These are phyloP conservation scores for Neofusicoccum parvum DNA, from an alignment of 2,329 filamentous ascomycete species.

Conservation along the genomic window DNA sequence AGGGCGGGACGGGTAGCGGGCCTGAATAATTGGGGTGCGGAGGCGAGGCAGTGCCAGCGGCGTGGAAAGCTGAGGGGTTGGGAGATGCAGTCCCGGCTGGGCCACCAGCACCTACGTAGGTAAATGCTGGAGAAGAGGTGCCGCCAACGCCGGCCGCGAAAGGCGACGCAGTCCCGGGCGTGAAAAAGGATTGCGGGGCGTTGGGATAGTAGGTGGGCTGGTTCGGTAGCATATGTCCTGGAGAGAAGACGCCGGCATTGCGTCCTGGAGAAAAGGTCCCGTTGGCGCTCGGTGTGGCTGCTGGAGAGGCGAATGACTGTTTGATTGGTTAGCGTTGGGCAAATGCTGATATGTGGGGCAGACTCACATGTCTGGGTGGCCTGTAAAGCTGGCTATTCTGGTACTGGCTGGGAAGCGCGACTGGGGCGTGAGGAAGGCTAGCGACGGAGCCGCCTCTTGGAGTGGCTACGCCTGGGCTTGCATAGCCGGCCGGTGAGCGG, in stretches of 20 bases:
- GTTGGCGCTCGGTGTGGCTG: neutral
- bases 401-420: constrained; percentile 3
- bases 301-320: neutral
- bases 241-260: neutral
- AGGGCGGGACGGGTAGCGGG: constrained; percentile 3
- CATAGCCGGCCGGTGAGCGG: neutral
- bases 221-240: constrained; percentile 3
- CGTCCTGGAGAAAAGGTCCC: neutral
- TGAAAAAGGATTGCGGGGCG: neutral
- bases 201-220: neutral
- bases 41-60: neutral
- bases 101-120: neutral
- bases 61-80: neutral
- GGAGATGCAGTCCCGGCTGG: neutral
- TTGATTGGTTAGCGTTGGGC: neutral
- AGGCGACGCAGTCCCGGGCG: constrained; percentile 5
- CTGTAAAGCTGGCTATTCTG: constrained; percentile 18
- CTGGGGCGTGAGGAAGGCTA: constrained; percentile 4
- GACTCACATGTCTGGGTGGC: constrained; percentile 9
- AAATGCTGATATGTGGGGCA: neutral
- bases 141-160: neutral
- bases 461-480: neutral
- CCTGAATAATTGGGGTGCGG: constrained; percentile 8
- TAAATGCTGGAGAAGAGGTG: neutral
- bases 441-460: neutral